Base-by-base conservation (phyloP, 176 grass and related monocot genomes). In the Triticum dicoccoides region DNA sequence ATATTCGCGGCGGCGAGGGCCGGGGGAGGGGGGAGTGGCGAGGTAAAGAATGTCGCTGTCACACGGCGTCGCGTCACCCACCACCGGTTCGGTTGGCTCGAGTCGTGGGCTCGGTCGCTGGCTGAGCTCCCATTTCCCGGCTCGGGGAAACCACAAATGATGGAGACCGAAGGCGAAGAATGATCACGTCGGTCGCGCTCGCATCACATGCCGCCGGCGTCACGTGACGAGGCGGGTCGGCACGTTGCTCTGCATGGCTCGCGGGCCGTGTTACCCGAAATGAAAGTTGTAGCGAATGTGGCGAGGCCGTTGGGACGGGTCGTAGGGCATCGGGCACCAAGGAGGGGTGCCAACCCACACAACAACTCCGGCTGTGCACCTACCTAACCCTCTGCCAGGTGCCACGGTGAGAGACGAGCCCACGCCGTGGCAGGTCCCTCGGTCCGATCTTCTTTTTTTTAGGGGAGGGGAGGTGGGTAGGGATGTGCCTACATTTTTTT, bases 1-100 rank as follows among this genome's bases (percentile, higher is more conserved):
- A 78, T 78, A 69, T 78, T 85, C 83, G 62, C 73, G 32, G 73
- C 83, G 83, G 52, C 30, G 83, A 66, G 29, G 29, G 32, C 15
- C 33, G 67, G 80, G 21, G 42, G 27, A 63, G 49, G 80, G n/a
- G 86, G 42, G 21, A 75, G 23, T 38, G 83, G 62, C 66, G 68
- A 69, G 80, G 80, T 65, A 87, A 92, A 87, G 85, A 95, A 95
- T 90, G 93, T 88, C 74, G 85, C 88, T 24, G 85, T 90, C 84
- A 91, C 84, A 91, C 82, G 86, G 65, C 71, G 29, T 58, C 42
- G 37, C 66, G 39, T 58, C 69, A 18, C 41, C 33, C 69, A 75
- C 7, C 72, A 49, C 72, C 72, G 72, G 42, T 5, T 29, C 41
- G n/a, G 11, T 9, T 61, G 54, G 45, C 4, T 14, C 38, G 69